Evolutionary conservation across 495 filamentous ascomycete species (phyloP).

Genomic region (Jackrogersella minutella): DNA sequence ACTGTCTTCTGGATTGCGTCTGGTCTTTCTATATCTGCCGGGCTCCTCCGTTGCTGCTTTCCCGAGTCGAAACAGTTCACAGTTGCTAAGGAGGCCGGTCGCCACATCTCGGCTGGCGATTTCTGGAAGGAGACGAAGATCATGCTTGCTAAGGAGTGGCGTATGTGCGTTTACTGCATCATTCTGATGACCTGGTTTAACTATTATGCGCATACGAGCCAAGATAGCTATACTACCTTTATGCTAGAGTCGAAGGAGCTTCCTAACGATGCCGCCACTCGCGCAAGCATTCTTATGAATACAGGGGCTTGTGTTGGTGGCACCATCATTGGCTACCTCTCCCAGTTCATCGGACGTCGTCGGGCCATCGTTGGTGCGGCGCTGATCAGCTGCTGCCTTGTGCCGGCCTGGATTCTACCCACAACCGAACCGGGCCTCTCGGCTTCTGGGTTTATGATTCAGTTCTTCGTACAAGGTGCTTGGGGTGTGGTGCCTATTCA

Average conservation of each 20-base stretch:
- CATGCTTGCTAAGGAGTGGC: slow-evolving; percentile 75
- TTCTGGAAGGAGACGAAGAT: slow-evolving; percentile 69
- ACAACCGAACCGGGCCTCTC: slow-evolving; percentile 63
- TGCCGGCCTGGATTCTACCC: slow-evolving; percentile 78
- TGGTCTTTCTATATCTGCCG: slow-evolving; percentile 69
- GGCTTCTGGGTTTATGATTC: slow-evolving; percentile 74
- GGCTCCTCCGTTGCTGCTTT: slow-evolving; percentile 69
- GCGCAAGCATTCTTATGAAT: slow-evolving; percentile 78
- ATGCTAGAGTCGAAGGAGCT: slow-evolving; percentile 73
- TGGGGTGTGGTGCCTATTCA: slow-evolving; percentile 82
- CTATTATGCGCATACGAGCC: slow-evolving; percentile 58
- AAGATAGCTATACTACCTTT: slow-evolving; percentile 82
- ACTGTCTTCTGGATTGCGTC: slow-evolving; percentile 71
- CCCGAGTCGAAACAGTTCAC: slow-evolving; percentile 76
- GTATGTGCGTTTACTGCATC: slow-evolving; percentile 72
- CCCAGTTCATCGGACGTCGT: slow-evolving; percentile 75
- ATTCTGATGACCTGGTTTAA: slow-evolving; percentile 77
- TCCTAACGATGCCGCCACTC: slow-evolving; percentile 63
- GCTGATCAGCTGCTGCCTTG: slow-evolving; percentile 64
- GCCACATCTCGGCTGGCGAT: slow-evolving; percentile 54
- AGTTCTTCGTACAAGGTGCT: slow-evolving; percentile 80
- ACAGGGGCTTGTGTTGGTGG: slow-evolving; percentile 77
- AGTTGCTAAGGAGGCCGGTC: slow-evolving; percentile 64
- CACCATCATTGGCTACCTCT: slow-evolving; percentile 73
- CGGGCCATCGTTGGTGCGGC: slow-evolving; percentile 68